Evolutionary conservation across 2,329 filamentous ascomycete genomes (phyloP), one percentile per base, ranked within the genome.

Genomic region (Sclerotiophoma versabilis): DNA sequence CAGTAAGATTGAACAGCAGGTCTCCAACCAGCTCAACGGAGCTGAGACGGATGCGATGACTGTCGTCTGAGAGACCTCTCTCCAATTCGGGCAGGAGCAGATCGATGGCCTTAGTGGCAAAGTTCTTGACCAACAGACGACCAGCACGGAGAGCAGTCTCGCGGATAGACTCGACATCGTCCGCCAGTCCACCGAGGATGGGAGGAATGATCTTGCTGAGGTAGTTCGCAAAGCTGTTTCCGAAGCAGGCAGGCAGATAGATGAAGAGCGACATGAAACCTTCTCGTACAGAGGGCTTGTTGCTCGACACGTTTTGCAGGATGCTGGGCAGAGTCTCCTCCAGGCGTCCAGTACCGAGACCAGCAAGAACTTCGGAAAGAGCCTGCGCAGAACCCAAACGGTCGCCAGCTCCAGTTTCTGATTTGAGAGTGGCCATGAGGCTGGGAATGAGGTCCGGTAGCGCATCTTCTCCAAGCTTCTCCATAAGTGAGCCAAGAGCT

Each of bases 201-300:
- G 95, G 90, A 15, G 95, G 96, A 66, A 99, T 96, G 68, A 99
- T 96, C 72, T 88, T 92, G 77, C 88, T 91, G 57, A 99, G 88
- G 71, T 99, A 99, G 72, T 92, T 92, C 65, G 95, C 90, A 71
- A 99, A 99, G 75, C 93, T 96, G 83, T 99, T 99, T 69, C 95
- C 95, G 69, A 99, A 99, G 79, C 95, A 99, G 47, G 96, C 95
- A 11, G 95, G 95, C 79, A 99, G 86, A 84, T 97, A 99, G 64
- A 99, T 98, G 78, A 99, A 99, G 33, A 99, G 84, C 7, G 95
- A 97, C 95, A 99, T 99, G 80, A 99, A 99, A 38, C 95, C 95
- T 81, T 99, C 95, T 67, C 95, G 88, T 60, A 99, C 92, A 49
- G 92, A 87, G 15, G 95, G 75, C 77, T 96, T 97, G 64, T 89